phyloP scores from a whole-genome alignment of 2,329 filamentous ascomycete species.

The Diaporthe sp. region DNA sequence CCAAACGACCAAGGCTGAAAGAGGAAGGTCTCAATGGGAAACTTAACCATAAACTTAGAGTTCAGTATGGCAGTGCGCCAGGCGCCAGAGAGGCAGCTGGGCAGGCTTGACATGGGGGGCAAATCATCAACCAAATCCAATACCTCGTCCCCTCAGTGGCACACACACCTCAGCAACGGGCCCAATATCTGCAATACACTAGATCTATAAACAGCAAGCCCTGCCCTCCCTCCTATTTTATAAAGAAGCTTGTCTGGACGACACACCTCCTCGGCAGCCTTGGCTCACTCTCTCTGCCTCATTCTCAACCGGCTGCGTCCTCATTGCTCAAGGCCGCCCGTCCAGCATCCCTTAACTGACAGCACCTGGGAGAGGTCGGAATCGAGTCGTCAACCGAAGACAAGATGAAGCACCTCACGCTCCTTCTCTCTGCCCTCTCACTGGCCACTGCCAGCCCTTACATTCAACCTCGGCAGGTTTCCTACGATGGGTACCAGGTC shows the following conservation, averaged over 20 bases:
- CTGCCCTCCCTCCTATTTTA: background rate
- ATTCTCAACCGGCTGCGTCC: background rate
- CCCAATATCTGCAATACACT: background rate
- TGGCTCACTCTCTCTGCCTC: background rate
- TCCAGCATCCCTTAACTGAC: background rate
- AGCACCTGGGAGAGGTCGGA: background rate
- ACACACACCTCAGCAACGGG: background rate
- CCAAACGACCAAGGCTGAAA: background rate
- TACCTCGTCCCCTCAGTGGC: background rate
- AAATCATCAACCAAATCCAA: background rate
- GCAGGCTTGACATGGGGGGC: background rate
- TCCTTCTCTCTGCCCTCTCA: background rate
- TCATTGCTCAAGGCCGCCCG: background rate
- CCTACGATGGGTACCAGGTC: conserved; percentile 62
- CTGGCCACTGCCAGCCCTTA: conserved; percentile 14
- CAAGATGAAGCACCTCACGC: conserved; percentile 12
- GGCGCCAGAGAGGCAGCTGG: background rate
- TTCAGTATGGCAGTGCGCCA: background rate
- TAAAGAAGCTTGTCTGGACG: conserved; percentile 19
- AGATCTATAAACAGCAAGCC: conserved; percentile 4
- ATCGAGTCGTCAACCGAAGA: background rate
- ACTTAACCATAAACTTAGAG: conserved; percentile 11
- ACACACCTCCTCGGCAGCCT: background rate
- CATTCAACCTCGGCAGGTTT: conserved; percentile 45
- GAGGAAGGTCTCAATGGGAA: conserved; percentile 18